A percentile compares a stretch with the other conserved stretches of the same genome.
phyloP scores from a whole-genome alignment of 2,329 filamentous ascomycete genomes.

The Dactylonectria macrodidyma region DNA sequence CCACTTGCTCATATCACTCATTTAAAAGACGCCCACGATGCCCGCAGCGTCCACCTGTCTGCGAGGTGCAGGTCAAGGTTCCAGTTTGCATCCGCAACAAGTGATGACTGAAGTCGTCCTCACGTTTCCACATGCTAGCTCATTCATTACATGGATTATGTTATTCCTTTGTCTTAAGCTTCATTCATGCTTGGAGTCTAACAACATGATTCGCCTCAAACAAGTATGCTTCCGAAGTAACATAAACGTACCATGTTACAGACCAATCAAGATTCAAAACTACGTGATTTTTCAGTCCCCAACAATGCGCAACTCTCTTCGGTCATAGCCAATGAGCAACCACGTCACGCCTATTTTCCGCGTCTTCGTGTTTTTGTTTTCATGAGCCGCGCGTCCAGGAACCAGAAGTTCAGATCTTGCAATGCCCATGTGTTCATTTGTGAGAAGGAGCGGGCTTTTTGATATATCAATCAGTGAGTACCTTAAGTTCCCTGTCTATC shows the following conservation, averaged over 20 bases:
- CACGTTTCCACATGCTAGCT: background rate
- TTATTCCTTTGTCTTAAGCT: background rate
- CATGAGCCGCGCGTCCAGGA: slow-evolving; percentile 3
- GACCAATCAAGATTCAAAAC: slow-evolving; percentile 17
- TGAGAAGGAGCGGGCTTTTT: slow-evolving; percentile 8
- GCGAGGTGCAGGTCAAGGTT: slow-evolving; percentile 9
- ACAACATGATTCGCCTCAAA: background rate
- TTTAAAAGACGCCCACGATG: slow-evolving; percentile 38
- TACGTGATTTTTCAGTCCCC: slow-evolving; percentile 7
- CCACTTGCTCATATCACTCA: slow-evolving; percentile 36
- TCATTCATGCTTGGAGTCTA: slow-evolving; percentile 5
- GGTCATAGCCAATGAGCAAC: slow-evolving; percentile 3
- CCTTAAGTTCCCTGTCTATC: slow-evolving; percentile 11
- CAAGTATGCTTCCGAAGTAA: slow-evolving; percentile 6
- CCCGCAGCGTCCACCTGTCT: background rate
- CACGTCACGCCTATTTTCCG: background rate
- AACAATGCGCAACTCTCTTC: slow-evolving; percentile 15
- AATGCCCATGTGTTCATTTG: slow-evolving; percentile 13
- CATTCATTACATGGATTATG: background rate
- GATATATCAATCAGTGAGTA: background rate
- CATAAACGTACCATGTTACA: slow-evolving; percentile 8
- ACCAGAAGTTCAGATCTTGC: slow-evolving; percentile 1
- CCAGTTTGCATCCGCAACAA: background rate
- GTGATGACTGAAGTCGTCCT: background rate
- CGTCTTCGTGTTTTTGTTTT: background rate